Evolutionary conservation across 331 rosid species (phyloP), one percentile per base, ranked within the genome.

Genomic region (Pyrus hybrid): DNA sequence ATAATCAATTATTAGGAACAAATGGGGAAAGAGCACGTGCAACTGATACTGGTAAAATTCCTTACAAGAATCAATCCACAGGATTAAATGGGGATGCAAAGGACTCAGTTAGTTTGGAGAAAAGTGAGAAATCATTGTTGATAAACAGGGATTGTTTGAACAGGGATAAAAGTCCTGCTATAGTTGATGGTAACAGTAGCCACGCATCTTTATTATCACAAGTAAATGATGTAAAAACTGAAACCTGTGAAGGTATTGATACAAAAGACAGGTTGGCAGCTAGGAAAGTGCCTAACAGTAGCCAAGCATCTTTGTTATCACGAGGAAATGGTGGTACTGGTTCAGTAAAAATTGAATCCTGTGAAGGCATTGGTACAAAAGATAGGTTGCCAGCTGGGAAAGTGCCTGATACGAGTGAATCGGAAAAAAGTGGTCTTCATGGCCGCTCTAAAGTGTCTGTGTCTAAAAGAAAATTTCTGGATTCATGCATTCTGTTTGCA

Each of bases 401-500:
- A 57, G 80, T 79, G 73, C 67, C 87, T 67, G 82, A 47, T 73
- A 82, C 67, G 66, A 51, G 68, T 70, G 82, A 83, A 83, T 76
- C 74, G 77, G 91, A 72, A 77, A 85, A 72, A 82, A 78, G 80
- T 82, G 88, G 84, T 69, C 41, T 69, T 68, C 71, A 72, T 67
- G 74, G n/a, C 33, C 66, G 32, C 62, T 60, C 79, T 73, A 69
- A 75, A 56, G 66, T 84, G 63, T 63, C 67, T 63, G 83, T 85
- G 56, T 77, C 84, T 79, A 91, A 92, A 86, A 90, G 99, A 79
- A 95, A 88, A 76, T 68, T 63, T 6, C 61, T 45, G 35, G 77
- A 35, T 32, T 65, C 79, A 17, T 84, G 92, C 81, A 76, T 89
- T 78, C 87, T 90, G 86, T 86, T 86, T 70, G 87, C 90, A 33